phyloP scores from a whole-genome alignment of 2,329 filamentous ascomycete genomes.

The Phialemonium atrogriseum region DNA sequence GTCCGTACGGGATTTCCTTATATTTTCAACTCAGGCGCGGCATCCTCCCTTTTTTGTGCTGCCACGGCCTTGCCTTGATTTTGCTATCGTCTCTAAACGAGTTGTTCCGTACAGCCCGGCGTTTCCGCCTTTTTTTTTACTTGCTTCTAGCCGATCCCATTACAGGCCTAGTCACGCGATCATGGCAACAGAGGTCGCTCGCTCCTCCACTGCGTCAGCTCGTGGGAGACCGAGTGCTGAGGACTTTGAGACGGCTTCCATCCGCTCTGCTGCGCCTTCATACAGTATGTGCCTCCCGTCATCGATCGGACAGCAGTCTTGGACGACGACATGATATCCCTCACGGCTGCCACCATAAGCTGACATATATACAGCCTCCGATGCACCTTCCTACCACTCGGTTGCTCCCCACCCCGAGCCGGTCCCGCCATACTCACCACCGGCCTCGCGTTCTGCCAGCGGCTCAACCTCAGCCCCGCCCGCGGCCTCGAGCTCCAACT shows the following conservation, averaged over 20 bases:
- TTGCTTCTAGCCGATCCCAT: too few species aligned
- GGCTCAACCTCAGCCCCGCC: conserved; percentile 24
- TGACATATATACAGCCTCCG: conserved; percentile 55
- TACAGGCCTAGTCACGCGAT: not conserved
- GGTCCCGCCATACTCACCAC: conserved; percentile 43
- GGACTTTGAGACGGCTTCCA: conserved; percentile 60
- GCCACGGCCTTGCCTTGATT: too few species aligned
- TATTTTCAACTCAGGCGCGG: too few species aligned
- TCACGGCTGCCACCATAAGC: too few species aligned
- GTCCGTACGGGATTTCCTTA: too few species aligned
- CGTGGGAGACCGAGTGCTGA: conserved; percentile 29
- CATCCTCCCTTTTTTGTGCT: too few species aligned
- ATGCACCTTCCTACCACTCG: conserved; percentile 57
- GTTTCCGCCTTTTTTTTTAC: not conserved
- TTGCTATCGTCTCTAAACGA: too few species aligned
- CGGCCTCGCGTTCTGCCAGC: conserved; percentile 26
- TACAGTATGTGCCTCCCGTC: conserved; percentile 42
- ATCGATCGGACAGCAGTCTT: not conserved
- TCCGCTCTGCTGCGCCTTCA: conserved; percentile 60
- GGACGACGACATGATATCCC: too few species aligned
- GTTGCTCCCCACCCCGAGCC: conserved; percentile 35
- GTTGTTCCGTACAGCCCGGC: not conserved
- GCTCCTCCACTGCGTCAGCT: conserved; percentile 1
- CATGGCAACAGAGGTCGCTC: conserved; percentile 7
- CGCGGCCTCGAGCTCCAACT: conserved; percentile 13